Evolutionary conservation across 2,329 filamentous ascomycete genomes (phyloP).

Genomic region (Onygenales sp.): DNA sequence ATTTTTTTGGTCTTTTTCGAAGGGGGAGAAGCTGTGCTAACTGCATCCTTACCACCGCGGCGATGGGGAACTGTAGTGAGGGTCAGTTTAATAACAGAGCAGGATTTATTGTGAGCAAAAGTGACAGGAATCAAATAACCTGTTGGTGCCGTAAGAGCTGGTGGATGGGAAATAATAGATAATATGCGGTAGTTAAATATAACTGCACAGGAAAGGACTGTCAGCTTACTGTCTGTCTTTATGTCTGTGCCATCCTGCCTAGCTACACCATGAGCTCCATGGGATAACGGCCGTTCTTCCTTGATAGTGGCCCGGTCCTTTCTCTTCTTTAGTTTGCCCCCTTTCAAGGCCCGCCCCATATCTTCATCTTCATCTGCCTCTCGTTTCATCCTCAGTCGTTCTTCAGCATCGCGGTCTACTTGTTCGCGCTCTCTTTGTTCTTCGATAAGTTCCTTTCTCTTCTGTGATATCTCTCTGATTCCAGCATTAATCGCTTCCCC

Average conservation of each 20-base stretch:
- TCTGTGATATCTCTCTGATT: constrained; percentile 50
- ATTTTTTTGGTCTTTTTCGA: constrained; percentile 30
- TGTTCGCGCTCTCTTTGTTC: constrained; percentile 41
- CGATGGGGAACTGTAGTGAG: constrained; percentile 6
- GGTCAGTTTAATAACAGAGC: background rate
- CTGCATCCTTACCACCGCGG: constrained; percentile 10
- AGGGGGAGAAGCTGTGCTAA: constrained; percentile 24
- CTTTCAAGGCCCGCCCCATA: constrained; percentile 39
- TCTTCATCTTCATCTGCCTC: constrained; percentile 38
- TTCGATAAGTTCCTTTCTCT: constrained; percentile 47
- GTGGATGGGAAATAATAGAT: background rate
- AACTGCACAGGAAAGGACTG: background rate
- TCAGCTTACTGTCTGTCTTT: constrained; percentile 44
- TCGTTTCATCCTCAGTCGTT: constrained; percentile 38
- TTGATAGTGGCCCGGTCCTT: constrained; percentile 57
- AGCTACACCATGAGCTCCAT: constrained; percentile 54
- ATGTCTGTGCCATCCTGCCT: constrained; percentile 55
- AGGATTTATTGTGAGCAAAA: background rate
- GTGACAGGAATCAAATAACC: background rate
- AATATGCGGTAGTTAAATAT: background rate
- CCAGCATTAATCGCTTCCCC: constrained; percentile 50
- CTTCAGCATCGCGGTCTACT: constrained; percentile 39
- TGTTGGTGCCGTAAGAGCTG: no score
- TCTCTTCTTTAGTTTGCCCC: constrained; percentile 65
- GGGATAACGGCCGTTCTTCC: constrained; percentile 50